Conservation (phyloP, 306 rosid species). For the Lathyrus oleraceus region DNA sequence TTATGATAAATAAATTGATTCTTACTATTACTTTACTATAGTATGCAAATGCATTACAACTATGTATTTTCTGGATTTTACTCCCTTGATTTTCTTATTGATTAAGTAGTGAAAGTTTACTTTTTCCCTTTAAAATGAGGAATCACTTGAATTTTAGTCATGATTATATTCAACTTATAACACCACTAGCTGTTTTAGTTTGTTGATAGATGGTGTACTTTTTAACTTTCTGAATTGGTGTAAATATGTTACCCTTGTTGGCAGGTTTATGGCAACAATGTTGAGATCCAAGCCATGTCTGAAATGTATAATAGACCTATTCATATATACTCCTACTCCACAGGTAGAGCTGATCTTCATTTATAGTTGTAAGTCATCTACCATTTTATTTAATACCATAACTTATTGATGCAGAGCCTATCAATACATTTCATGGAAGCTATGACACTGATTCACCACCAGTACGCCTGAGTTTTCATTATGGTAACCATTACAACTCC, state of each 20-base stretch:
- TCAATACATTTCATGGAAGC: constrained; percentile 87
- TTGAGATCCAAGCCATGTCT: constrained; percentile 87
- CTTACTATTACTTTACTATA: background rate
- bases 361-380: background rate
- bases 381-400: constrained; percentile 30
- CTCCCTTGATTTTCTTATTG: background rate
- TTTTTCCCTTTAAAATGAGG: background rate
- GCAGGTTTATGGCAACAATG: constrained; percentile 96
- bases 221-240: constrained; percentile 22
- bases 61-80: background rate
- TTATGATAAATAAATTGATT: background rate
- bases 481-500: constrained; percentile 95
- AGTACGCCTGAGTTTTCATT: constrained; percentile 84
- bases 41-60: background rate
- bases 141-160: background rate
- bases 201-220: background rate
- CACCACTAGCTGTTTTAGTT: constrained; percentile 10
- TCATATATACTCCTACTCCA: constrained; percentile 80
- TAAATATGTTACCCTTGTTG: constrained; percentile 30
- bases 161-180: background rate
- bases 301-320: constrained; percentile 98
- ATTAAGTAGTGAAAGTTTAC: background rate
- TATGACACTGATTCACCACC: constrained; percentile 88
- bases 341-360: constrained; percentile 50
- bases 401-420: constrained; percentile 71